Evolutionary conservation across 345 rosid genomes (phyloP).

Genomic region (Mallotus nudiflorus): DNA sequence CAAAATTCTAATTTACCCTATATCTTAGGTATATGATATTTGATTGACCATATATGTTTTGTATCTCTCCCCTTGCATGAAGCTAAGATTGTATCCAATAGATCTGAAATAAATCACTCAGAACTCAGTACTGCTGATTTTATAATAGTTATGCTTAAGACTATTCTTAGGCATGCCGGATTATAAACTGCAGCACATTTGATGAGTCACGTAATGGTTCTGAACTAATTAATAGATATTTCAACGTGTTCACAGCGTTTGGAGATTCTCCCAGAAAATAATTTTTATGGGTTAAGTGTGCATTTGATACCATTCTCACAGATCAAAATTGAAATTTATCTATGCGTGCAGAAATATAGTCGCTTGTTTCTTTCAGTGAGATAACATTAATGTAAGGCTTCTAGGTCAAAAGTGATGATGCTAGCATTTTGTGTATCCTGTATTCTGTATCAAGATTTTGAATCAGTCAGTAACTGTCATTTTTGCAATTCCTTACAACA

Average conservation of each 20-base stretch:
- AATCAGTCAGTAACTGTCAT: not conserved
- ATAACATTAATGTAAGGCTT: not conserved
- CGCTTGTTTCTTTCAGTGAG: not conserved
- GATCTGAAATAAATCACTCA: not conserved
- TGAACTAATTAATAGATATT: not conserved
- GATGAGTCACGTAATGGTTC: not conserved
- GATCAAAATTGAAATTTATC: not conserved
- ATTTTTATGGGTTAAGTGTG: too few species aligned
- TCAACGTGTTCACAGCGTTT: not conserved
- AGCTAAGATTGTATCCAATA: not conserved
- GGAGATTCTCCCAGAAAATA: too few species aligned
- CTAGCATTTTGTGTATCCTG: not conserved
- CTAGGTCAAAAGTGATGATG: not conserved
- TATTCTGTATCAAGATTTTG: not conserved
- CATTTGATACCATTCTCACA: not conserved
- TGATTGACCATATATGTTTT: too few species aligned
- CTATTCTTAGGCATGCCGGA: too few species aligned
- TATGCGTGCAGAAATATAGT: not conserved
- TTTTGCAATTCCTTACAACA: not conserved
- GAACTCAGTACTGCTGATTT: not conserved
- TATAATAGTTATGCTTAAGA: too few species aligned
- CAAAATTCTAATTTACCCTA: not conserved
- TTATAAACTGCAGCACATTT: not conserved
- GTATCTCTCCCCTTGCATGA: not conserved
- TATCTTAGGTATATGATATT: too few species aligned